Conservation (phyloP, 805 yeast genomes). For the Sugiyamaella boreocaroliniensis region DNA sequence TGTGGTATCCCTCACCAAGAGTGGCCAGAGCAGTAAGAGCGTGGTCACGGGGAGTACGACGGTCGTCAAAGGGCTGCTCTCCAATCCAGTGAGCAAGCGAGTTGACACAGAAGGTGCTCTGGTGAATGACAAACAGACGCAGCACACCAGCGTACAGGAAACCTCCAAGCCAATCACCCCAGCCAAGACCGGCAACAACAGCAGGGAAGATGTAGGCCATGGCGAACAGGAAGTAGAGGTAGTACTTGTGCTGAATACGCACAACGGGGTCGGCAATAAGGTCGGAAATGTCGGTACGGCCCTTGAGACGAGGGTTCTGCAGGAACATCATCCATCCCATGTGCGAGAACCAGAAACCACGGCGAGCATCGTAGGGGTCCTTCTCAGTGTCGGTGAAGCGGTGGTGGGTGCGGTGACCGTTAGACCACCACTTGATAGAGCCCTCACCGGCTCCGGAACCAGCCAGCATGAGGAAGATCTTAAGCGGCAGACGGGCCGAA, state of each 20-base stretch:
- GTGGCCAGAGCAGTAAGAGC: conserved; percentile 58
- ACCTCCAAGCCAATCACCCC: conserved; percentile 77
- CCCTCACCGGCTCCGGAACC: conserved; percentile 76
- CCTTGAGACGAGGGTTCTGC: conserved; percentile 59
- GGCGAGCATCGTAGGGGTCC: conserved; percentile 80
- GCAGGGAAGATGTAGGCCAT: conserved; percentile 60
- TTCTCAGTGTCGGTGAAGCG: conserved; percentile 79
- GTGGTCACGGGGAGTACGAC: conserved; percentile 67
- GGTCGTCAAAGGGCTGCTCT: conserved; percentile 65
- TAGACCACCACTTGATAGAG: conserved; percentile 70
- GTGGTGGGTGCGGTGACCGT: conserved; percentile 85
- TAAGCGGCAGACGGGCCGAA: conserved; percentile 40
- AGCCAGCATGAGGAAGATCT: conserved; percentile 46
- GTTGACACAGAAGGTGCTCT: conserved; percentile 68
- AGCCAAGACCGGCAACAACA: conserved; percentile 52
- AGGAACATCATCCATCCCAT: conserved; percentile 78
- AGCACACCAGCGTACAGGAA: conserved; percentile 70
- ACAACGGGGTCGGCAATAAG: conserved; percentile 52
- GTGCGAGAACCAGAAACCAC: conserved; percentile 77
- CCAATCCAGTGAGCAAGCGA: conserved; percentile 79
- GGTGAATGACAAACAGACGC: conserved; percentile 68
- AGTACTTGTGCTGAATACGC: conserved; percentile 67
- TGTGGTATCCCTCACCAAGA: conserved; percentile 87
- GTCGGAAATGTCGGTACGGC: conserved; percentile 61
- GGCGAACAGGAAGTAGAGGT: conserved; percentile 45